Percentiles rank a stretch among this genome's conserved stretches.
phyloP scores from a whole-genome alignment of 2,329 filamentous ascomycete genomes.

The Periconia digitata region DNA sequence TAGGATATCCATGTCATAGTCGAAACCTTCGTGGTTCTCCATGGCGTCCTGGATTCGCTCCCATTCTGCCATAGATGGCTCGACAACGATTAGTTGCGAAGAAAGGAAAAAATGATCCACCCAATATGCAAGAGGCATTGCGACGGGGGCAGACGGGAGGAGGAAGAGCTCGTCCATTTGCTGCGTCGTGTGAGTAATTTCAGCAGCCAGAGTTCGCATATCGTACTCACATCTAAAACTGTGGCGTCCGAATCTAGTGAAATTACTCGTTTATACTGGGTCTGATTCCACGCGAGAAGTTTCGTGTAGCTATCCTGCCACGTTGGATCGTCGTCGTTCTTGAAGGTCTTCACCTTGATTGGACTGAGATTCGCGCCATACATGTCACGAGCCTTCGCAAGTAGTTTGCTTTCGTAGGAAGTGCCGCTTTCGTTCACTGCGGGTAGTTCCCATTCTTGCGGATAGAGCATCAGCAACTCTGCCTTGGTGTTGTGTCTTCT shows the following conservation, averaged over 20 bases:
- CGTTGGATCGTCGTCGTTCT: constrained; percentile 41
- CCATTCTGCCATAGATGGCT: constrained; percentile 58
- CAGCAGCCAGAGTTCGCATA: neutral
- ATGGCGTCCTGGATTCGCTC: constrained; percentile 18
- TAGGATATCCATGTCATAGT: constrained; percentile 65
- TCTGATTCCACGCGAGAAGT: constrained; percentile 66
- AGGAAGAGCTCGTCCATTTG: constrained; percentile 70
- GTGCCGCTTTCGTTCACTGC: neutral
- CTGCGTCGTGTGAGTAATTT: constrained; percentile 31
- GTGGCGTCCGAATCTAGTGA: constrained; percentile 62
- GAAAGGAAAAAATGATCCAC: constrained; percentile 52
- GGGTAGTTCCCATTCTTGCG: constrained; percentile 12
- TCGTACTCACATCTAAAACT: constrained; percentile 44
- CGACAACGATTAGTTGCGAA: constrained; percentile 60
- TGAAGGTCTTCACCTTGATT: constrained; percentile 39
- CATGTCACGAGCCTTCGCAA: constrained; percentile 46
- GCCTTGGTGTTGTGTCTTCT: constrained; percentile 33
- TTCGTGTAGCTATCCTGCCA: constrained; percentile 66
- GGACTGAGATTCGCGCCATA: constrained; percentile 51
- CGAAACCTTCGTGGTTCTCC: constrained; percentile 10
- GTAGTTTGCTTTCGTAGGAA: constrained; percentile 35
- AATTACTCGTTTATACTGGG: constrained; percentile 58
- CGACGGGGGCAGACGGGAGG: constrained; percentile 58
- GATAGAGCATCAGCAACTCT: constrained; percentile 9
- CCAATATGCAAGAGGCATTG: constrained; percentile 74